Evolutionary conservation across 768 basidiomycete species (phyloP), one percentile per base, ranked within the genome.

Genomic region (Xerocomus brunneocitrinus): DNA sequence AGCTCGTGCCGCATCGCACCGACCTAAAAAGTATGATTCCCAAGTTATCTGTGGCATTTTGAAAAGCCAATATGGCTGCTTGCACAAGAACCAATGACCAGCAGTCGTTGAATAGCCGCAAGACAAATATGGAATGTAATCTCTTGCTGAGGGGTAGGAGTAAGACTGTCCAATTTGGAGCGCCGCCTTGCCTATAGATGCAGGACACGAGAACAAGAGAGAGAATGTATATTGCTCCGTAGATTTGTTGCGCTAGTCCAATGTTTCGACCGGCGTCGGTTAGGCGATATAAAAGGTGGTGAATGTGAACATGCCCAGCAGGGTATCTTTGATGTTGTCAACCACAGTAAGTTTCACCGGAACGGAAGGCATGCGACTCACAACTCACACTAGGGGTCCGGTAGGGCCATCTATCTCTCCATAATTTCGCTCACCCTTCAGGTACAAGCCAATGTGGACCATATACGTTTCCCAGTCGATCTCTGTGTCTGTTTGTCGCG

Each of bases 381-480:
- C 6, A 22, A 67, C 81, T 68, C 64, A 97, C 95, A 98, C 95
- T 8, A 95, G 74, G 8, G 89, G 91, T 14, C 97, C 97, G 6
- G 93, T 97, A 2, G 93, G 94, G 0, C 97, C 97, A 52, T 80
- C 75, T 47, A 99, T 87, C 54, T 75, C 69, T 12, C 81, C 77
- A 66, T 99, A 99, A 63, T 94, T 81, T 44, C 85, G 77, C 67
- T 95, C 87, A 32, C 94, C 94, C 50, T 82, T 79, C 44, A 89
- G 62, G 71, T 90, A 93, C 39, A 87, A 67, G 52, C 85, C 78
- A 1, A 89, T 79, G 49, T 98, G 97, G 49, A 86, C 74, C 84
- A 98, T 92, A 66, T 99, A 99, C 0, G 97, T 98, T 63, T 86
- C 80, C 85, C 91, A 98, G 72, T 99, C 97, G 62, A 99, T 99